A percentile compares a stretch with the other conserved stretches of the same genome.
These are phyloP conservation scores for Nidula microcarpa DNA, from an alignment of 768 basidiomycete species.

Conservation along the genomic window DNA sequence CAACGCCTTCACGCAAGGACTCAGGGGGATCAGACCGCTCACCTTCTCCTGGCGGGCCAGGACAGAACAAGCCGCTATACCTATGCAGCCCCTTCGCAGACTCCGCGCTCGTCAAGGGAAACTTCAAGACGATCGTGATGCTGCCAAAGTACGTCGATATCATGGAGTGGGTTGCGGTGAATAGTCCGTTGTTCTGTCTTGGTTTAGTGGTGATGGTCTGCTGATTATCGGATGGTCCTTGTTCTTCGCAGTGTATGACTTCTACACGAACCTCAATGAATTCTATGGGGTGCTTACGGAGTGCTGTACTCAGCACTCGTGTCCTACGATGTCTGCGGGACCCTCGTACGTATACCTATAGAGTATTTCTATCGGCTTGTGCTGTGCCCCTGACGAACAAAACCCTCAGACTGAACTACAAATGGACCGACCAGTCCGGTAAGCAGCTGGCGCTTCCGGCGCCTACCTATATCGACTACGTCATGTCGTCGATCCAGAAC, in stretches of 20 bases:
- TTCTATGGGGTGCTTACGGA: conserved; percentile 95
- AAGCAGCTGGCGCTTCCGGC: conserved; percentile 86
- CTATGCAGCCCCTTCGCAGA: conserved; percentile 94
- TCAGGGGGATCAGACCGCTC: conserved; percentile 27
- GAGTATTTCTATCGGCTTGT: neutral
- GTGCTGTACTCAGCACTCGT: conserved; percentile 85
- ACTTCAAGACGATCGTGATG: conserved; percentile 97
- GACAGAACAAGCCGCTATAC: conserved; percentile 68
- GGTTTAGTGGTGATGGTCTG: neutral
- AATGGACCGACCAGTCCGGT: conserved; percentile 91
- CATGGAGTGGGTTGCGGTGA: conserved; percentile 97
- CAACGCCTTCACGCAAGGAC: conserved; percentile 17
- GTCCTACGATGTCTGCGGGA: conserved; percentile 92
- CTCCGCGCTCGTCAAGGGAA: conserved; percentile 93
- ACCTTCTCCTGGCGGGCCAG: conserved; percentile 30
- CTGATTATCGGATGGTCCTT: neutral
- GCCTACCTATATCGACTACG: conserved; percentile 96
- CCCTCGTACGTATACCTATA: conserved; percentile 52
- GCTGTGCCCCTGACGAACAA: neutral
- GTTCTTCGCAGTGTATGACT: conserved; percentile 76
- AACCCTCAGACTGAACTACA: conserved; percentile 75
- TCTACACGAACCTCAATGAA: conserved; percentile 95
- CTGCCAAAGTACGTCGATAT: conserved; percentile 93
- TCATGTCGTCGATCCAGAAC: conserved; percentile 96
- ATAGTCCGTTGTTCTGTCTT: conserved; percentile 53